phyloP scores from a whole-genome alignment of 2,329 filamentous ascomycete genomes.

The Colletotrichum melonis region DNA sequence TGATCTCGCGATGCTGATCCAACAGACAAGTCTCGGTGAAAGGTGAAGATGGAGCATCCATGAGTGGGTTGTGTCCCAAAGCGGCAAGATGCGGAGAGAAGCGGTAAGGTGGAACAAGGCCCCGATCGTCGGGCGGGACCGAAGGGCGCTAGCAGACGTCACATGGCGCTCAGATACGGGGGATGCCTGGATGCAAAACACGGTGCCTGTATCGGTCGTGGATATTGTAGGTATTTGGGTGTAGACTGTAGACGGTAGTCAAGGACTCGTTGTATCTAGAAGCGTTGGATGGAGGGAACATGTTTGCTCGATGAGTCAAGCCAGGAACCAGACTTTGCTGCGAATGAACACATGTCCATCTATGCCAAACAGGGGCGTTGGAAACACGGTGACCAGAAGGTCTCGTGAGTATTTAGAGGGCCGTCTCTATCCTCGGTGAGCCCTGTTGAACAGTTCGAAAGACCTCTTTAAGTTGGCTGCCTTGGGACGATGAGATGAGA shows the following conservation, averaged over 20 bases:
- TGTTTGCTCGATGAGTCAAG: neutral
- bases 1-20: neutral
- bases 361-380: neutral
- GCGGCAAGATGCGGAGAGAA: neutral
- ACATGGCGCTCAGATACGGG: constrained; percentile 22
- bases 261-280: neutral
- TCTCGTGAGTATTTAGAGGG: neutral
- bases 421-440: constrained; percentile 8
- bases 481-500: neutral
- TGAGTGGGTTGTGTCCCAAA: neutral
- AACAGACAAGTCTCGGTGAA: neutral
- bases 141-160: constrained; percentile 16
- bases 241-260: neutral
- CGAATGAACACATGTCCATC: neutral
- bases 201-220: neutral
- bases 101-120: neutral
- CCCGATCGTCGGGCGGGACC: constrained; percentile 19
- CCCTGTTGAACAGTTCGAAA: neutral
- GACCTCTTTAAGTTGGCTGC: too few species aligned
- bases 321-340: neutral
- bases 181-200: constrained; percentile 23
- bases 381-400: neutral
- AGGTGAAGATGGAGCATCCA: neutral
- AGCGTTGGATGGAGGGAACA: neutral
- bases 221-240: neutral